Base-by-base conservation (phyloP, 306 rosid genomes). In the Dryas drummondii region DNA sequence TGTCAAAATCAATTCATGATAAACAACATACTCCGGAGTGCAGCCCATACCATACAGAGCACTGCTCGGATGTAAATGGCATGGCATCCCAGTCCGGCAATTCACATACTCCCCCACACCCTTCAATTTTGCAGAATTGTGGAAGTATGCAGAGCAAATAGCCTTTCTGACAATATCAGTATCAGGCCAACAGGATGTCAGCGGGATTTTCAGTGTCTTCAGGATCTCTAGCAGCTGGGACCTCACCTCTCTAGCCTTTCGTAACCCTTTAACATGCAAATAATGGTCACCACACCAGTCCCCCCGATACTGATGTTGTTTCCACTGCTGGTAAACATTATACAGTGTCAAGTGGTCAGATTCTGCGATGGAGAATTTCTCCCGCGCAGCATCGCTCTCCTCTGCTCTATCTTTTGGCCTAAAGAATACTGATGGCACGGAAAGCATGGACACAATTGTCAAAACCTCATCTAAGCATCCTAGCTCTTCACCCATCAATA, bases 301-400 rank as follows among this genome's bases (percentile, higher is more conserved):
- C 71, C 98, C 98, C 40, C 98, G 83, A 75, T 88, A 92, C 75
- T 88, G 91, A 75, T 94, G 98, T 64, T 94, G 98, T 79, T 94
- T 92, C 98, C 98, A 91, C 69, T 94, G 98, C 81, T 88, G 97
- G 76, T 94, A 94, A 48, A 94, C 98, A 68, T 94, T 94, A 76
- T 90, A 92, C 15, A 94, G 76, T 4, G 98, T 94, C 79, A 94
- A 77, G 82, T 94, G 98, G 74, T 94, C 98, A 0, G 98, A 94
- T 66, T 94, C 98, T 5, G 98, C 97, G 42, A 94, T 84, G 56
- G 93, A 91, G 82, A 94, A 91, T 52, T 88, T 86, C 82, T 94
- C 98, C 4, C 98, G 90, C 4, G 98, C 98, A 56, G 98, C 98
- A 63, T 94, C 98, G 74, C 98, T 94, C 88, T 94, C 98, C 83